A percentile compares a stretch with the other conserved stretches of the same genome.
Conservation (phyloP, 2,329 filamentous ascomycete species). For the Alternaria dauci region DNA sequence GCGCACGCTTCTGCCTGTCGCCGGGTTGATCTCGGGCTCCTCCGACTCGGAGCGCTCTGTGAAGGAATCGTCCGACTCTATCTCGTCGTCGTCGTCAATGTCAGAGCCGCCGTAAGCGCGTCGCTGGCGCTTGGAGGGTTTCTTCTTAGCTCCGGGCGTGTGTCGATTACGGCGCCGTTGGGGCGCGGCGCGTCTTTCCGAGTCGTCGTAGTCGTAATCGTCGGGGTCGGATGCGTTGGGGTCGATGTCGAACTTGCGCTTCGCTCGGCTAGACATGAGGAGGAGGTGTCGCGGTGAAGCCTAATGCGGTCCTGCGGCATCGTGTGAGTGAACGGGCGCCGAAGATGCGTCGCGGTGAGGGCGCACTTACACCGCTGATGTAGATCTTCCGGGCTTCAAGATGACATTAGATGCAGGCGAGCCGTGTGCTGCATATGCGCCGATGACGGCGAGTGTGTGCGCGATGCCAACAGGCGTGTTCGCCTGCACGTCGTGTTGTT, state of each 20-base stretch:
- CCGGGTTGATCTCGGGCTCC: conserved; percentile 63
- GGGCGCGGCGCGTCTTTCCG: conserved; percentile 37
- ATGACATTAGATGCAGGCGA: conserved; percentile 37
- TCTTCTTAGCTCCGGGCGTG: conserved; percentile 41
- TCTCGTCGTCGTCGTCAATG: conserved; percentile 58
- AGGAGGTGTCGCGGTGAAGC: conserved; percentile 33
- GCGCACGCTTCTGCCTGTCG: conserved; percentile 64
- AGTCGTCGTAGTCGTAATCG: conserved; percentile 50
- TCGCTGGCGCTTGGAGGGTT: conserved; percentile 45
- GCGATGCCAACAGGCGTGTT: conserved; percentile 29
- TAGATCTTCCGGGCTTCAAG: conserved; percentile 17
- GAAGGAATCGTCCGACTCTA: conserved; percentile 57
- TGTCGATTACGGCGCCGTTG: conserved; percentile 42
- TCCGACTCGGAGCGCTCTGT: conserved; percentile 52
- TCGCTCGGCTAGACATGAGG: conserved; percentile 50
- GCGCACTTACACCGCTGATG: conserved; percentile 38
- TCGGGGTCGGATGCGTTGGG: conserved; percentile 52
- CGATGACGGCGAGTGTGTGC: conserved; percentile 22
- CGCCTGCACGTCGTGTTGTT: conserved; percentile 34
- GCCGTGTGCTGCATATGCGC: conserved; percentile 33
- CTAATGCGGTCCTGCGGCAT: conserved; percentile 28
- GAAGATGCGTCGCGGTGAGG: conserved; percentile 16
- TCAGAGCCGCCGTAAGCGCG: conserved; percentile 47
- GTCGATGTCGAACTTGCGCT: conserved; percentile 53
- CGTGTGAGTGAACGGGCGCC: conserved; percentile 29